Percentiles rank a stretch among this genome's conserved stretches.
Conservation (phyloP, 23 red algal genomes). For the Porphyridium purpureum region DNA sequence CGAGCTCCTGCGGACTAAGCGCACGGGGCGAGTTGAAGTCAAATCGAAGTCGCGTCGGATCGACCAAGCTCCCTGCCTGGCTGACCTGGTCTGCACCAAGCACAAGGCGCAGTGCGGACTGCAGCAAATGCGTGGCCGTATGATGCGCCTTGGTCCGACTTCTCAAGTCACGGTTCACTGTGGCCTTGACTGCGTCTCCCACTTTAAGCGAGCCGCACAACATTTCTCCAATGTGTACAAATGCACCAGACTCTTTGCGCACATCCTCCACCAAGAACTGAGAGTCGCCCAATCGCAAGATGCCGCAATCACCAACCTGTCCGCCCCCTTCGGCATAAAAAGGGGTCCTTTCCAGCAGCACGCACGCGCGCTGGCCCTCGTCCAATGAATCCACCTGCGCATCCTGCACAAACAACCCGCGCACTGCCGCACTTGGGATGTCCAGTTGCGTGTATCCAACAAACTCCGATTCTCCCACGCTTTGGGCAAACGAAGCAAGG, state of each 20-base stretch:
- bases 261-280: slow-evolving; percentile 40
- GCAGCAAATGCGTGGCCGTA: slow-evolving; percentile 84
- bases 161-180: slow-evolving; percentile 30
- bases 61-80: slow-evolving; percentile 82
- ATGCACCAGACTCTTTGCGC: slow-evolving; percentile 31
- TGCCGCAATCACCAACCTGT: slow-evolving; percentile 67
- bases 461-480: slow-evolving; percentile 30
- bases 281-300: slow-evolving; percentile 8
- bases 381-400: slow-evolving; percentile 2
- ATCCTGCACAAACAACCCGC: slow-evolving; percentile 11
- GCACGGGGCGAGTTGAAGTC: slow-evolving; percentile 67
- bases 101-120: slow-evolving; percentile 54
- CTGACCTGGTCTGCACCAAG: slow-evolving; percentile 38
- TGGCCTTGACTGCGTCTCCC: slow-evolving; percentile 39
- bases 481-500: slow-evolving; percentile 1
- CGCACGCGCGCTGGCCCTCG: slow-evolving; percentile 20
- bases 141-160: slow-evolving; percentile 67
- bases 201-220: slow-evolving; percentile 10
- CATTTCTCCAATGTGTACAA: slow-evolving; percentile 49
- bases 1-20: slow-evolving; percentile 37
- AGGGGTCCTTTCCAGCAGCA: slow-evolving; percentile 46
- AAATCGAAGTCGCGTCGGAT: slow-evolving; percentile 78
- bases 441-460: slow-evolving; percentile 24
- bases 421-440: slow-evolving; percentile 1
- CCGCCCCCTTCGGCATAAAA: slow-evolving; percentile 96